Conservation (phyloP, 2,329 filamentous ascomycete genomes). For the Calonectria montana region DNA sequence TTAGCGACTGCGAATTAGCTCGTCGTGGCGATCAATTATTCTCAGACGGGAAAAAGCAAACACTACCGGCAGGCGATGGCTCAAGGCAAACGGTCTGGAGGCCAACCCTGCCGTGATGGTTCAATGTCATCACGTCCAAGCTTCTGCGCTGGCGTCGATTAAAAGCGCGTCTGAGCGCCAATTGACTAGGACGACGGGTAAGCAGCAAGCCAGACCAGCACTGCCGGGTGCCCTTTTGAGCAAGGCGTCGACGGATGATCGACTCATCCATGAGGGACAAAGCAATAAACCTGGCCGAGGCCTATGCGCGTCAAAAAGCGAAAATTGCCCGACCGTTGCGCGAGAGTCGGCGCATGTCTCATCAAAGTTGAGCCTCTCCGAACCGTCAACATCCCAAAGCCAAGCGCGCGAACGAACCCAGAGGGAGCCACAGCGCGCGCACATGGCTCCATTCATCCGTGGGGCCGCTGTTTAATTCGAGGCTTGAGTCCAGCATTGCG, state of each 20-base stretch:
- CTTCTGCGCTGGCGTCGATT: conserved; percentile 2
- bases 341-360: background rate
- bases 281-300: background rate
- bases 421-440: background rate
- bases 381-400: background rate
- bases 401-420: background rate
- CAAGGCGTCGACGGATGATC: conserved; percentile 10
- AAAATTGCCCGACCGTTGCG: conserved; percentile 9
- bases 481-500: background rate
- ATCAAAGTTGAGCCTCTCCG: background rate
- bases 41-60: conserved; percentile 6
- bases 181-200: background rate
- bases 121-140: conserved; percentile 15
- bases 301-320: background rate
- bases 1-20: background rate
- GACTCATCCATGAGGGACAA: conserved; percentile 1
- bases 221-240: background rate
- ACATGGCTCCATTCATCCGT: conserved; percentile 13
- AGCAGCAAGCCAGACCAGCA: background rate
- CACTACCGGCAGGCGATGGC: background rate
- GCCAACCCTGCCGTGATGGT: background rate
- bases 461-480: background rate
- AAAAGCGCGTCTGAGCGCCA: conserved; percentile 11
- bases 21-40: background rate
- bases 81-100: background rate